Base-by-base conservation (phyloP, 768 basidiomycete genomes). In the Boletales sp. region DNA sequence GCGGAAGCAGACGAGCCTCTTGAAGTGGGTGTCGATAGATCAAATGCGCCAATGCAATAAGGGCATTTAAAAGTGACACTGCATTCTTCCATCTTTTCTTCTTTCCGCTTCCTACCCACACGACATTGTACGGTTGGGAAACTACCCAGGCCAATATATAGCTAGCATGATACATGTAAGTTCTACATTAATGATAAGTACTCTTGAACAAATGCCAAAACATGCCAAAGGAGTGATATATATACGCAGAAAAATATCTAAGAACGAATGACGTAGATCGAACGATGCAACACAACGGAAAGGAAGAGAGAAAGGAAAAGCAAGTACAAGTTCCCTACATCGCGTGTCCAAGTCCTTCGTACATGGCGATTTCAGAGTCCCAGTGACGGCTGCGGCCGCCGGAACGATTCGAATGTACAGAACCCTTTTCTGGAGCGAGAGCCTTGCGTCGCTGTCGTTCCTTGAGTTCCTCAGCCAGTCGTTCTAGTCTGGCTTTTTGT, bases 381-480 rank as follows among this genome's bases (percentile, higher is more conserved):
- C 61, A 55, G 12, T 33, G 48, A 48, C 65, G 47, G 54, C 63
- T 53, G n/a, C 51, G 65, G 2, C 56, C 59, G 15, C n/a, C 46
- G 4, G 65, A 56, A 31, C 61, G 53, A 8, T 55, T 41, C 2
- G 71, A 72, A 33, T 54, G 60, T 0, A 64, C 32, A 25, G 74
- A 75, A 1, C 31, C 48, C 50, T 49, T 62, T 40, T 74, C 73
- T 12, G 49, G 48, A 8, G 64, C 61, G 3, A 64, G 61, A 8
- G 49, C 53, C 40, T 61, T 60, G 12, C 69, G 70, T 52, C 69
- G 57, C 64, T 62, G 54, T 59, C 61, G 67, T 44, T 69, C 68
- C 60, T 73, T 76, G 53, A 79, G 67, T 41, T 76, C 70, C 48
- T 67, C 59, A n/a, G 78, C 77, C 31, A 79, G 66, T 44, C 69